Conservation (phyloP, 345 rosid genomes). For the Arabidopsis thaliana region TAIR10.1 NC_003076.8:1643501-1644000, state of each 20-base stretch:
- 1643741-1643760: slow-evolving; percentile 84
- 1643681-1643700: slow-evolving; percentile 78
- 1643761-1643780: slow-evolving; percentile 71
- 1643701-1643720: slow-evolving; percentile 89
- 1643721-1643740: slow-evolving; percentile 81
- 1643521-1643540: slow-evolving; percentile 83
- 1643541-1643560: slow-evolving; percentile 33
- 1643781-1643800: slow-evolving; percentile 82
- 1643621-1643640: slow-evolving; percentile 24
- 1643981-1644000: slow-evolving; percentile 70
- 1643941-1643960: slow-evolving; percentile 28
- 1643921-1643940: slow-evolving; percentile 19
- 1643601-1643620: slow-evolving; percentile 2
- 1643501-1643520: slow-evolving; percentile 96
- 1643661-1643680: slow-evolving; percentile 84
- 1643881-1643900: slow-evolving; percentile 22
- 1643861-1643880: slow-evolving; percentile 6
- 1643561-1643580: slow-evolving; percentile 31
- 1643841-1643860: slow-evolving; percentile 77
- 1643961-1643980: slow-evolving; percentile 71
- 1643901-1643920: slow-evolving; percentile 7
- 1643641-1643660: slow-evolving; percentile 29
- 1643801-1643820: slow-evolving; percentile 90
- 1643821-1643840: slow-evolving; percentile 88
- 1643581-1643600: slow-evolving; percentile 22